phyloP scores from a whole-genome alignment of 2,329 filamentous ascomycete species.

The Fusarium avenaceum region DNA sequence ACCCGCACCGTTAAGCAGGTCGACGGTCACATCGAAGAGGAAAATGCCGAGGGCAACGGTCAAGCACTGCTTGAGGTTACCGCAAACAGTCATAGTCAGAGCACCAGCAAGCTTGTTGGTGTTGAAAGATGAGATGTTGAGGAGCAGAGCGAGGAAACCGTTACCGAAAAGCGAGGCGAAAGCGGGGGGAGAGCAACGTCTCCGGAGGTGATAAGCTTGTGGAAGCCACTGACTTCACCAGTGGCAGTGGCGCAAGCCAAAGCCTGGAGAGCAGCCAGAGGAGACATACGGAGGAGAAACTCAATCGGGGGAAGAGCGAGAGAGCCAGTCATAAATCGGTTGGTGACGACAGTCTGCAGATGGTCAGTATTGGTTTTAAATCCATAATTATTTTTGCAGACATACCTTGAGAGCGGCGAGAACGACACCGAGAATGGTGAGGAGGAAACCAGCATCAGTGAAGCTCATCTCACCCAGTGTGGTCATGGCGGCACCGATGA shows the following conservation, averaged over 20 bases:
- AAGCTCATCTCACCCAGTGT: constrained; percentile 74
- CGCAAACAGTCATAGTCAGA: constrained; percentile 71
- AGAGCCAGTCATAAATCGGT: constrained; percentile 73
- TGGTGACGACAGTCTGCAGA: constrained; percentile 69
- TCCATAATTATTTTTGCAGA: not conserved
- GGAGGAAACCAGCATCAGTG: constrained; percentile 67
- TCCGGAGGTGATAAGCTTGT: constrained; percentile 53
- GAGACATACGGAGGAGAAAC: constrained; percentile 73
- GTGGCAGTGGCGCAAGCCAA: constrained; percentile 64
- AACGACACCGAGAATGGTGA: constrained; percentile 67
- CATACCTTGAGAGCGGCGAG: constrained; percentile 68
- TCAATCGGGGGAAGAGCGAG: constrained; percentile 70
- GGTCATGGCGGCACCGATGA: constrained; percentile 70
- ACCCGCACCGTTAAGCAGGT: constrained; percentile 67
- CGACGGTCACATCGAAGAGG: constrained; percentile 65
- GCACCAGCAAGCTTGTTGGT: constrained; percentile 71
- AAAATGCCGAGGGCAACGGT: constrained; percentile 68
- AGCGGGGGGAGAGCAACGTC: constrained; percentile 55
- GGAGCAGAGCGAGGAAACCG: constrained; percentile 66
- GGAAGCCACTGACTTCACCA: constrained; percentile 65
- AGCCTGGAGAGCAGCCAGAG: constrained; percentile 69
- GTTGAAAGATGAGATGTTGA: constrained; percentile 70
- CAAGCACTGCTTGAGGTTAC: constrained; percentile 70
- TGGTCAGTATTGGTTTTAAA: constrained; percentile 31
- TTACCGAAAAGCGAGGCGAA: constrained; percentile 63